These are phyloP conservation scores for Candida piceae DNA, from an alignment of 805 yeast species.

Conservation along the genomic window DNA sequence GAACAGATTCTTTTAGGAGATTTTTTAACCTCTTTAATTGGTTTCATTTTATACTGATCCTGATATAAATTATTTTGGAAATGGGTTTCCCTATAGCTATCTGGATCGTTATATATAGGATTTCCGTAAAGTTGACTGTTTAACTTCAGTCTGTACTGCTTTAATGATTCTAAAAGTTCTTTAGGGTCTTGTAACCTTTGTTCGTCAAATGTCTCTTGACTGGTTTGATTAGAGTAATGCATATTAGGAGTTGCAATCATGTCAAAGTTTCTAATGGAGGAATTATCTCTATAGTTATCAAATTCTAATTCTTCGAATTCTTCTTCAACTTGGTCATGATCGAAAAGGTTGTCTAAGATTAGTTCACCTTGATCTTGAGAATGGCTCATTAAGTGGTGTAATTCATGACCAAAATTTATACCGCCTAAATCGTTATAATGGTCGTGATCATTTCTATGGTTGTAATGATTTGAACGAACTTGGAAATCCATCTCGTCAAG, in stretches of 20 bases:
- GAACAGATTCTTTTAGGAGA: conserved; percentile 41
- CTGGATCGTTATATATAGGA: conserved; percentile 1
- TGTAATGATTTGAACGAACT: conserved; percentile 22
- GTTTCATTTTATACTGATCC: background rate
- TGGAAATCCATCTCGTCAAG: conserved; percentile 34
- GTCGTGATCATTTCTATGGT: conserved; percentile 11
- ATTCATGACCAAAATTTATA: conserved; percentile 18
- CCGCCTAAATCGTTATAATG: conserved; percentile 14
- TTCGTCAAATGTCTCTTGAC: conserved; percentile 3
- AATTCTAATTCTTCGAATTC: conserved; percentile 20
- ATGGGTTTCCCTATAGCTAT: background rate
- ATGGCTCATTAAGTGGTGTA: conserved; percentile 14
- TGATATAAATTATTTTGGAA: background rate
- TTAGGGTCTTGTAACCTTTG: background rate
- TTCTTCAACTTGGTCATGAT: conserved; percentile 6
- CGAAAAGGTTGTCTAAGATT: conserved; percentile 19
- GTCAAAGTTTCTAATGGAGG: too few relatives aligned
- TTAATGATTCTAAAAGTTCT: background rate
- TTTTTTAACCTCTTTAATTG: background rate
- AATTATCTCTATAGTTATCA: too few relatives aligned
- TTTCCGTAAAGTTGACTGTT: conserved; percentile 1
- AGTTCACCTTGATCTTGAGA: conserved; percentile 12
- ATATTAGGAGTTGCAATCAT: too few relatives aligned
- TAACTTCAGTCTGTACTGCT: conserved; percentile 1
- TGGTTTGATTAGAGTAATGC: too few relatives aligned